phyloP scores from a whole-genome alignment of 768 basidiomycete genomes.

The Tylopilus intermedius region DNA sequence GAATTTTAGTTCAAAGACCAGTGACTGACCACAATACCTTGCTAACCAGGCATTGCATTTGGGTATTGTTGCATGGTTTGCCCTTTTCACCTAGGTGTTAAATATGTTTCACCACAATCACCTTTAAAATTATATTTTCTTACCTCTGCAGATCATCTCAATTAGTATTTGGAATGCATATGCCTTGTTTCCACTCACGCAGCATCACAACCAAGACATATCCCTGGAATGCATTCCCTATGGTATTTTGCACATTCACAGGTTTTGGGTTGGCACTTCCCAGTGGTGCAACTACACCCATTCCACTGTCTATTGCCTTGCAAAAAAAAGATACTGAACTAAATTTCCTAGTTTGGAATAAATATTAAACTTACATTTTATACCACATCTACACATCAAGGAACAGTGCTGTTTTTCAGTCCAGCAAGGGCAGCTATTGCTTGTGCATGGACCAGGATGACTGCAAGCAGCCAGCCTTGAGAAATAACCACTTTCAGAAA shows the following conservation, averaged over 20 bases:
- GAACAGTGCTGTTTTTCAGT: slow-evolving; percentile 38
- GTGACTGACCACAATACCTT: slow-evolving; percentile 16
- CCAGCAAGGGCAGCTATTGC: slow-evolving; percentile 39
- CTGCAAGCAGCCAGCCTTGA: slow-evolving; percentile 36
- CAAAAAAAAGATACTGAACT: not conserved
- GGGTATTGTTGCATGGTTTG: slow-evolving; percentile 27
- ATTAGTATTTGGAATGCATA: not conserved
- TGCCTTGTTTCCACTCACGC: slow-evolving; percentile 25
- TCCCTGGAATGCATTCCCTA: slow-evolving; percentile 52
- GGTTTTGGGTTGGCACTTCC: slow-evolving; percentile 19
- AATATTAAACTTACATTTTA: slow-evolving; percentile 32
- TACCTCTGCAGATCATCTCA: slow-evolving; percentile 18
- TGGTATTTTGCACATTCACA: slow-evolving; percentile 36
- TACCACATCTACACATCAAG: slow-evolving; percentile 43
- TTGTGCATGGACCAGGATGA: slow-evolving; percentile 46
- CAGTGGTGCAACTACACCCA: slow-evolving; percentile 20
- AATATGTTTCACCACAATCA: not conserved
- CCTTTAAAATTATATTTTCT: not conserved
- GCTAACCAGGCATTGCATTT: slow-evolving; percentile 19
- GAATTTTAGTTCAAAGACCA: not conserved
- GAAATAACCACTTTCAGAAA: not conserved
- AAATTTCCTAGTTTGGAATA: not conserved
- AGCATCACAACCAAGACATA: slow-evolving; percentile 43
- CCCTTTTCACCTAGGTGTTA: slow-evolving; percentile 14
- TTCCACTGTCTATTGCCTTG: slow-evolving; percentile 15